These are phyloP conservation scores for Cryphonectria japonica DNA, from an alignment of 2,329 filamentous ascomycete genomes.

Conservation along the genomic window DNA sequence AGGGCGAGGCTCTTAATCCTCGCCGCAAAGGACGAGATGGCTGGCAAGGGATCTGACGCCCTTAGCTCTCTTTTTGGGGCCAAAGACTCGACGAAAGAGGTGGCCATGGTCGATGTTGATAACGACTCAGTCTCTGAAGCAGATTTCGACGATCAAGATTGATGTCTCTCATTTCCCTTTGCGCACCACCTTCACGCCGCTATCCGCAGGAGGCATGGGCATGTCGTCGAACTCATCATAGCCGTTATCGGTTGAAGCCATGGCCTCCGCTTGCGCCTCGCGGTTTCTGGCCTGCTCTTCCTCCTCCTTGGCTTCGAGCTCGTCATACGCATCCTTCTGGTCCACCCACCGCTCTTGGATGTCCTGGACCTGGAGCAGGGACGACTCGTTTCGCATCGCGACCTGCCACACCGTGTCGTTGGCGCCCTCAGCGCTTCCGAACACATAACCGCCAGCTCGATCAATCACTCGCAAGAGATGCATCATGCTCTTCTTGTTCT, in stretches of 20 bases:
- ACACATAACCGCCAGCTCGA: constrained; percentile 88
- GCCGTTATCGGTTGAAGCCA: constrained; percentile 39
- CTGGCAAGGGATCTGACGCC: constrained; percentile 40
- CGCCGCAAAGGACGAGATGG: constrained; percentile 60
- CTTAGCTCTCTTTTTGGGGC: constrained; percentile 38
- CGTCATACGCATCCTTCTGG: constrained; percentile 84
- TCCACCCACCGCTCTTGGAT: constrained; percentile 97
- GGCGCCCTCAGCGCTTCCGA: constrained; percentile 85
- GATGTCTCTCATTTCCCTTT: constrained; percentile 56
- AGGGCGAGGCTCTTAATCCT: constrained; percentile 74
- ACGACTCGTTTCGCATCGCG: constrained; percentile 79
- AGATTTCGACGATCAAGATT: constrained; percentile 49
- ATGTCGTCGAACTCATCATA: constrained; percentile 54
- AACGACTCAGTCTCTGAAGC: constrained; percentile 51
- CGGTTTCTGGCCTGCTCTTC: constrained; percentile 71
- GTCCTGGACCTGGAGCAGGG: constrained; percentile 80
- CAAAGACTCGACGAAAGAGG: constrained; percentile 37
- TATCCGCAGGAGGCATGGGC: constrained; percentile 54
- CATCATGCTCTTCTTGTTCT: constrained; percentile 98
- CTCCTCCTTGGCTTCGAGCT: constrained; percentile 72
- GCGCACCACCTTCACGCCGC: constrained; percentile 73
- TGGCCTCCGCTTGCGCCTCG: constrained; percentile 39
- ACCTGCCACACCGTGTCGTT: constrained; percentile 98
- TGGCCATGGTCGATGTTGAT: constrained; percentile 47
- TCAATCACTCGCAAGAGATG: constrained; percentile 87